Base-by-base conservation (phyloP, 805 yeast genomes). In the Yarrowia sp. region DNA sequence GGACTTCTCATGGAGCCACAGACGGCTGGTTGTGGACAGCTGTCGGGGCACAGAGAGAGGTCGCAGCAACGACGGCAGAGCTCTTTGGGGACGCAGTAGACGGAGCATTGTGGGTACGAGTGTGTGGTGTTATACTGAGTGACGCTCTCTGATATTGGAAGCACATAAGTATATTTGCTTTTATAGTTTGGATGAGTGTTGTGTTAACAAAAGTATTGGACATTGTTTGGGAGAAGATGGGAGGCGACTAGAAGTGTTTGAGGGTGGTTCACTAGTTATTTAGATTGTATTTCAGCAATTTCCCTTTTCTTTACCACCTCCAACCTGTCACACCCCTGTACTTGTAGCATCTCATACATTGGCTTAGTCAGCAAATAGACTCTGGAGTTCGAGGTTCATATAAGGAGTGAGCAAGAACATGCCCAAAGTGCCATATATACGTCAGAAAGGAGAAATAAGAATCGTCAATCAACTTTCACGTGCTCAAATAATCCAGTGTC, bases 51-150 rank as follows among this genome's bases (percentile, higher is more conserved):
- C 15, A 3, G 39, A 17, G 12, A 58, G 33, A 17, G 64, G 64
- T 12, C 64, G 64, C 64, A 42, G 34, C 39, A 58, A 15, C 24
- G 50, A 20, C 5, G 47, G 50, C 19, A 55, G 36, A 39, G 58
- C 17, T 38, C 58, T n/a, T 9, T 39, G 40, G 40, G 64, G 50
- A 33, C 64, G 39, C 50, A 58, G 33, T 17, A 58, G 64, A 43
- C 64, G 50, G 12, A 58, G 50, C 64, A 58, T 58, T 42, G 49
- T 58, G 63, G 8, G 30, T n/a, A n/a, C 3, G 60, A 6, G 61
- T 52, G 14, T 13, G 40, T 10, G 17, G 36, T 50, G 15, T 34
- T 34, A n/a, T n/a, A 13, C 17, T 7, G 44, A 2, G 15, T 13
- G 14, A 10, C n/a, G n/a, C n/a, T 42, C 10, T 34, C n/a, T 13